phyloP scores from a whole-genome alignment of 2,329 filamentous ascomycete species.

The Echinosphaeria canescens region DNA sequence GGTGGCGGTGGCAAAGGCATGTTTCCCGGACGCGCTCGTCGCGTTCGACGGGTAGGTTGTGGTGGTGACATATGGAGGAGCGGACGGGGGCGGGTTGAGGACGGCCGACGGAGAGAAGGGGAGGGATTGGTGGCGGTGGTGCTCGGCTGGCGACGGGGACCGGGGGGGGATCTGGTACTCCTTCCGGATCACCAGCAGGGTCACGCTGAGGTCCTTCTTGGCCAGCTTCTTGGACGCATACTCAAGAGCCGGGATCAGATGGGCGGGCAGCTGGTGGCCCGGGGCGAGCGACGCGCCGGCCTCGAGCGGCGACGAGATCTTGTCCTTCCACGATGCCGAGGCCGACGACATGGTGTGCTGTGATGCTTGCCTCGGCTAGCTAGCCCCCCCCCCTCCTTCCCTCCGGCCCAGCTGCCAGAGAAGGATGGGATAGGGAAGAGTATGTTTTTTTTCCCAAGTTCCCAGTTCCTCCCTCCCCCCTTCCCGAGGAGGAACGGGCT shows the following conservation, averaged over 20 bases:
- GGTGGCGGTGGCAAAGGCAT: slow-evolving; percentile 8
- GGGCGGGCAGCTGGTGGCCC: slow-evolving; percentile 30
- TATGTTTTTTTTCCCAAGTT: too few relatives aligned
- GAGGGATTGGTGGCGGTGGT: too few relatives aligned
- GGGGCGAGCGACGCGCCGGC: slow-evolving; percentile 37
- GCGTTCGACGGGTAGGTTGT: slow-evolving; percentile 3
- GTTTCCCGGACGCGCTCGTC: too few relatives aligned
- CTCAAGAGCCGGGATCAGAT: slow-evolving; percentile 30
- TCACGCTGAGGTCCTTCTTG: slow-evolving; percentile 30
- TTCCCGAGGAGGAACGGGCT: too few relatives aligned
- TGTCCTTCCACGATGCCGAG: too few relatives aligned
- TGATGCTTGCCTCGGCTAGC: too few relatives aligned
- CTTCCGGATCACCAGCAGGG: slow-evolving; percentile 31
- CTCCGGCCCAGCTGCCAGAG: too few relatives aligned
- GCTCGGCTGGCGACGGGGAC: slow-evolving; percentile 1
- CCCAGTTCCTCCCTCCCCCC: too few relatives aligned
- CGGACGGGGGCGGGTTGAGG: slow-evolving; percentile 3
- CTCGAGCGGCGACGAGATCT: slow-evolving; percentile 41
- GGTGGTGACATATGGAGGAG: slow-evolving; percentile 3
- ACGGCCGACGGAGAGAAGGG: slow-evolving; percentile 2
- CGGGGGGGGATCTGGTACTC: slow-evolving; percentile 27
- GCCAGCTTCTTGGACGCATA: slow-evolving; percentile 33
- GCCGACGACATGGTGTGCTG: too few relatives aligned
- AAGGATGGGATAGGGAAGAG: too few relatives aligned
- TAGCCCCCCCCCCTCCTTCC: too few relatives aligned